These are phyloP conservation scores for Hamiltosporidium tvaerminnensis DNA, from an alignment of 371 early-diverging fungal genomes.

Conservation along the genomic window DNA sequence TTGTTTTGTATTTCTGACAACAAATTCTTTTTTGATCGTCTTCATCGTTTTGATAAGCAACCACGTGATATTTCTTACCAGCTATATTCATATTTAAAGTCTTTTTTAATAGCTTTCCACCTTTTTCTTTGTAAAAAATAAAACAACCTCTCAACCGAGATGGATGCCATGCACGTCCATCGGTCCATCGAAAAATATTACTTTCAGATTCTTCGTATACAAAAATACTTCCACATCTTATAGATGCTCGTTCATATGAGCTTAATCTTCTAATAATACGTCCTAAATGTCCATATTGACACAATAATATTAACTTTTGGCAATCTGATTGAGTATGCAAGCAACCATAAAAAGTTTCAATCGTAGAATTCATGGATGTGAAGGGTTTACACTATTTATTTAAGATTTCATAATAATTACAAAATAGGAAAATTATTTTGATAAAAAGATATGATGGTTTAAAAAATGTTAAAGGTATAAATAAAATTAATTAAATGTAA, in stretches of 20 bases:
- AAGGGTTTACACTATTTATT: no score
- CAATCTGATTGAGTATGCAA: background rate
- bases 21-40: background rate
- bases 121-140: no score
- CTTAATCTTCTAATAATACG: background rate
- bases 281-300: background rate
- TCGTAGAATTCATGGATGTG: no score
- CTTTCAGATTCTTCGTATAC: constrained; percentile 4
- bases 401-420: no score
- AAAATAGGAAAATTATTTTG: no score
- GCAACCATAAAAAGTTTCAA: background rate
- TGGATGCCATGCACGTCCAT: constrained; percentile 50
- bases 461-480: no score
- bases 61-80: background rate
- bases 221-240: background rate
- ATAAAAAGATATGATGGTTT: no score
- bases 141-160: constrained; percentile 50
- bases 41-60: background rate
- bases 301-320: background rate
- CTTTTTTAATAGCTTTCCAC: no score
- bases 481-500: no score
- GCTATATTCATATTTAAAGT: background rate
- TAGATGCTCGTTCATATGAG: background rate
- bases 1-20: background rate
- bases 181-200: constrained; percentile 52